Conservation (phyloP, 257 asterid genomes). For the Plectranthus barbatus region DNA sequence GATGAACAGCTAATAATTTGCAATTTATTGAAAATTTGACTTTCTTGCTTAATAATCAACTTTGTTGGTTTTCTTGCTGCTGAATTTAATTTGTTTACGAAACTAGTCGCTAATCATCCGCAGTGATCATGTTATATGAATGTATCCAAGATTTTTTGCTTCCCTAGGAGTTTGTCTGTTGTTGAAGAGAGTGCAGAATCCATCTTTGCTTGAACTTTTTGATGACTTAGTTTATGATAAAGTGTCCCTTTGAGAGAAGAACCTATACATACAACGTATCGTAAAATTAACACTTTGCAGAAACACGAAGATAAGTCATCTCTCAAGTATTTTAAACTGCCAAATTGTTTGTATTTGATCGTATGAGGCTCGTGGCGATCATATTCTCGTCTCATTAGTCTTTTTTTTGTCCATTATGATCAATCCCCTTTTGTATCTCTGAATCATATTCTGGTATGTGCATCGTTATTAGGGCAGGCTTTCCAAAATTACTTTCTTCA, state of each 20-base stretch:
- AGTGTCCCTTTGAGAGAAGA: slow-evolving; percentile 18
- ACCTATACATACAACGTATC: neutral
- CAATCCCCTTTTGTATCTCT: neutral
- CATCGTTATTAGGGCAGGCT: neutral
- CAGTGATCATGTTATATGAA: slow-evolving; percentile 6
- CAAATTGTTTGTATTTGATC: neutral
- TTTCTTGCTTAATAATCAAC: neutral
- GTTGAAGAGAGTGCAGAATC: slow-evolving; percentile 25
- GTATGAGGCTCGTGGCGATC: neutral
- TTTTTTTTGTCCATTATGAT: neutral
- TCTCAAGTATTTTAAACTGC: neutral
- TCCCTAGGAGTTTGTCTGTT: slow-evolving; percentile 20
- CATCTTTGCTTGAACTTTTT: slow-evolving; percentile 30
- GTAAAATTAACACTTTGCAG: neutral
- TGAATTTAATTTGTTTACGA: neutral
- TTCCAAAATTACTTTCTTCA: neutral
- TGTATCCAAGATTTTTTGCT: neutral
- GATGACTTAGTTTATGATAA: slow-evolving; percentile 27
- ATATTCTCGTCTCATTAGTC: neutral
- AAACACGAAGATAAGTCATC: neutral
- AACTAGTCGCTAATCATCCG: neutral
- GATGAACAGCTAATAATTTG: neutral
- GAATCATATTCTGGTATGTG: neutral
- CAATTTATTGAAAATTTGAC: neutral
- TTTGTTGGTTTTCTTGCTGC: neutral